Evolutionary conservation across 768 basidiomycete genomes (phyloP), one percentile per base, ranked within the genome.

Genomic region (Russula emetica): DNA sequence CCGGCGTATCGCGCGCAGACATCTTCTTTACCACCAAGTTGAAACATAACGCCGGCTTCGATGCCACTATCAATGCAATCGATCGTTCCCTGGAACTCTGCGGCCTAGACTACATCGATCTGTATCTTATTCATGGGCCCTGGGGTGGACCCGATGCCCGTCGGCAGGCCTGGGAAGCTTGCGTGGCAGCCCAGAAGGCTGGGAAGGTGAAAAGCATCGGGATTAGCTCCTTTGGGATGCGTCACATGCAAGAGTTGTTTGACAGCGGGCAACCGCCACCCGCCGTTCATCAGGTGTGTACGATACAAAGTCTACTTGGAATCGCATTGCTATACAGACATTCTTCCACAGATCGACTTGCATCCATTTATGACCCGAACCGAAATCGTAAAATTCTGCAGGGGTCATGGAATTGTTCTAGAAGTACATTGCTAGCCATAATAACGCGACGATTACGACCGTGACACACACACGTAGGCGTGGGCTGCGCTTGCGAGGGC

Each of bases 1-100:
- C 79, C n/a, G 74, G 75, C 58, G 79, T 79, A 11, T 81, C 83
- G 55, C 83, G 86, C 30, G 74, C 76, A 13, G 81, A 81, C 22
- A 79, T 92, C 69, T 87, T 83, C 69, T 87, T 83, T 73, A 88
- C 85, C 34, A 88, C 86, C 22, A 88, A 90, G 74, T 78, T 88
- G 55, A 85, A 79, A 74, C 66, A 73, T 56, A 90, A 89, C 73
- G 70, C 75, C 45, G 79, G 80, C 28, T 83, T 85, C 70, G 76
- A 78, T 4, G 71, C 78, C 16, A 78, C 80, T 26, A 77, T 73
- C 62, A 76, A 79, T 22, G 44, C 44, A 11, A 83, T 89, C 64
- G 70, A 81, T 66, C 76, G 75, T 50, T 86, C 85, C 2, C 71
- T 89, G 22, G 71, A 80, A 28, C 74, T 72, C 58, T 84, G 79